These are phyloP conservation scores for Phytopythium ostracodes DNA, from an alignment of 352 stramenopile genomes.

Conservation along the genomic window DNA sequence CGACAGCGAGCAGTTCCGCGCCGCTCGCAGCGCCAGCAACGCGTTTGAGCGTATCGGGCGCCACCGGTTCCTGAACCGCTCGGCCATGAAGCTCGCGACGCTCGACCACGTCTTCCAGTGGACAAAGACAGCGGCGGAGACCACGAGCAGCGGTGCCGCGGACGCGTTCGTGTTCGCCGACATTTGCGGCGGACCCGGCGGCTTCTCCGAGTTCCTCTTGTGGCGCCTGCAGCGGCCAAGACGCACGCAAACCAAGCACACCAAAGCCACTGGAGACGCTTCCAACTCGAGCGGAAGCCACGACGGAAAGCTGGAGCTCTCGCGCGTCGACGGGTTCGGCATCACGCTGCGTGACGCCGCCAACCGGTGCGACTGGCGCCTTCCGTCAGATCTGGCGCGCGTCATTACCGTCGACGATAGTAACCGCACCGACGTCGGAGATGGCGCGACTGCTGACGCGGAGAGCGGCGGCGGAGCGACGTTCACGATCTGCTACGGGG, in stretches of 20 bases:
- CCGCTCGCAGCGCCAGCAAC: constrained; percentile 44
- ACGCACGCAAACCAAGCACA: neutral
- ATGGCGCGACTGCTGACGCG: neutral
- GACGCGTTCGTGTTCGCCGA: constrained; percentile 61
- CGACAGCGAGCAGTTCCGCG: constrained; percentile 27
- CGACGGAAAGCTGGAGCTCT: neutral
- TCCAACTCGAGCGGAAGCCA: neutral
- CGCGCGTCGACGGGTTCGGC: constrained; percentile 36
- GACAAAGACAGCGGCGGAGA: constrained; percentile 15
- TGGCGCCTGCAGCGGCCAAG: constrained; percentile 26
- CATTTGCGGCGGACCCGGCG: constrained; percentile 70
- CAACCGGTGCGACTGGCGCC: constrained; percentile 45
- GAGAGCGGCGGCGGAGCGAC: neutral
- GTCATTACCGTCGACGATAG: neutral
- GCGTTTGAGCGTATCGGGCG: constrained; percentile 53
- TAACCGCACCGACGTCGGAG: too few relatives aligned
- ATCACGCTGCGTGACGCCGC: constrained; percentile 56
- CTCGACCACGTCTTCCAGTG: constrained; percentile 62
- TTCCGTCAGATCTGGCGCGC: constrained; percentile 8
- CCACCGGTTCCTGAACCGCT: constrained; percentile 70
- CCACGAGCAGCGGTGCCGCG: neutral
- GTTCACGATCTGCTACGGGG: constrained; percentile 57
- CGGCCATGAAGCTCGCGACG: constrained; percentile 79
- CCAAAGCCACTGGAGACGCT: neutral
- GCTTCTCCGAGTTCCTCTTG: constrained; percentile 79